Base-by-base conservation (phyloP, 208 protist species). In the Acanthamoeba healyi region DNA sequence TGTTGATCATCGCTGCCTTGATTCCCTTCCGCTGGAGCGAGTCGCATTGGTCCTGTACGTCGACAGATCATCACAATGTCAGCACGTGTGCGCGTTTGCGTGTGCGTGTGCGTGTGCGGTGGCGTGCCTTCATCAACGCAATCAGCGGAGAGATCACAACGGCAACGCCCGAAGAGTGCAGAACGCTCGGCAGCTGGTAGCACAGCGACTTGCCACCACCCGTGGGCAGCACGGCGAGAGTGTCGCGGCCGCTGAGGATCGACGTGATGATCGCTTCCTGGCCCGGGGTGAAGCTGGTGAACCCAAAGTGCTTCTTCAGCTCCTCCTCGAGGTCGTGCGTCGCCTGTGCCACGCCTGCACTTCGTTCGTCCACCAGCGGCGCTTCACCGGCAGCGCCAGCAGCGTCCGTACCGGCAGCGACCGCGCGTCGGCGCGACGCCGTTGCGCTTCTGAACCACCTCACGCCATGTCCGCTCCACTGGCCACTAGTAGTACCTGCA, bases 281-380 rank as follows among this genome's bases (percentile, higher is more conserved):
- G 2, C 84, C 84, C 19, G 84, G 26, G 17, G 56, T 63, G 38
- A 91, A 70, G 7, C 12, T 36, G 36, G 84, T 91, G 84, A 72
- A 70, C n/a, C 84, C 84, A 46, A 91, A 91, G 84, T 91, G 84
- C 54, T 91, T 63, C 46, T 70, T 61, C 77, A 86, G 77, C n/a
- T 49, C 77, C 19, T 86, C 77, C 44, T 49, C 77, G 42, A 86
- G 77, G 34, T 86, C 44, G 77, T 86, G 44, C 0, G 46, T 58
- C 44, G 44, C 77, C 77, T 79, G 14, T 17, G 3, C 29, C 38
- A 79, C 67, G 38, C 34, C 61, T 70, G 14, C 51, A 1, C 17
- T 19, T 58, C 17, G 51, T 22, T 10, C 49, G n/a, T n/a, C n/a
- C n/a, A n/a, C n/a, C n/a, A n/a, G n/a, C n/a, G n/a, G n/a, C n/a